Percentiles rank a stretch among this genome's conserved stretches.
Evolutionary conservation across 2,329 filamentous ascomycete genomes (phyloP).

Genomic region (Plenodomus biglobosus): DNA sequence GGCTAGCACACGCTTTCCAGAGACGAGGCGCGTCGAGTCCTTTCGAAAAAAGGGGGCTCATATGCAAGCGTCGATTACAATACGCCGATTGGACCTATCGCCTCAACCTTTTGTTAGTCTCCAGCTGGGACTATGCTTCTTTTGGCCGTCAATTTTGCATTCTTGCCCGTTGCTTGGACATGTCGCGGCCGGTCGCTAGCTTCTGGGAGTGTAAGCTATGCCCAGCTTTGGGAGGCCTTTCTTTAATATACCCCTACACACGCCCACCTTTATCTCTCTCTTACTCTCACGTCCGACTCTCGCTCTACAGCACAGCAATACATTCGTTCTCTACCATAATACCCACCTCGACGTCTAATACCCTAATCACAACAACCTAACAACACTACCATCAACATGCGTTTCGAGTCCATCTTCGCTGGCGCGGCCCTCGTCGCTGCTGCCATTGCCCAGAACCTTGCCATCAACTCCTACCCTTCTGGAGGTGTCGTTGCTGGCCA

Average conservation of each 20-base stretch:
- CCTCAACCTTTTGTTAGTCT: constrained; percentile 23
- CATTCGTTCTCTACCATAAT: constrained; percentile 32
- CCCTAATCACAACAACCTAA: constrained; percentile 9
- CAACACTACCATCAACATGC: constrained; percentile 48
- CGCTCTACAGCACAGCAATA: constrained; percentile 19
- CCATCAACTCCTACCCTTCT: constrained; percentile 54
- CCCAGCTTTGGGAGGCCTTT: constrained; percentile 18
- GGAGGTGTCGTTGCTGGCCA: constrained; percentile 52
- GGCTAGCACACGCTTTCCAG: constrained; percentile 8
- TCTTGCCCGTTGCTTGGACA: constrained; percentile 38
- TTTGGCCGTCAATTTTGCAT: constrained; percentile 34
- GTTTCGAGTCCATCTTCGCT: constrained; percentile 53
- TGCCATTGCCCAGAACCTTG: constrained; percentile 47
- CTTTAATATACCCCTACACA: constrained; percentile 16
- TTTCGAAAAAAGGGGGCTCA: constrained; percentile 22
- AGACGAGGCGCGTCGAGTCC: constrained; percentile 11
- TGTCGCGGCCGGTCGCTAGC: constrained; percentile 23
- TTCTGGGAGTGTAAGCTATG: constrained; percentile 26
- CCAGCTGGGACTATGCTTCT: constrained; percentile 18
- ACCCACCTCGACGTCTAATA: constrained; percentile 21
- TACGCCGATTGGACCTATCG: constrained; percentile 26
- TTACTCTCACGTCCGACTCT: constrained; percentile 20
- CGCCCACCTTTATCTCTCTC: constrained; percentile 16
- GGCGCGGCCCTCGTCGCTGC: constrained; percentile 41
- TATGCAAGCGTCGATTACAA: constrained; percentile 13